These are phyloP conservation scores for Cavenderia fasciculata DNA, from an alignment of 78 protist species.

Conservation along the genomic window DNA sequence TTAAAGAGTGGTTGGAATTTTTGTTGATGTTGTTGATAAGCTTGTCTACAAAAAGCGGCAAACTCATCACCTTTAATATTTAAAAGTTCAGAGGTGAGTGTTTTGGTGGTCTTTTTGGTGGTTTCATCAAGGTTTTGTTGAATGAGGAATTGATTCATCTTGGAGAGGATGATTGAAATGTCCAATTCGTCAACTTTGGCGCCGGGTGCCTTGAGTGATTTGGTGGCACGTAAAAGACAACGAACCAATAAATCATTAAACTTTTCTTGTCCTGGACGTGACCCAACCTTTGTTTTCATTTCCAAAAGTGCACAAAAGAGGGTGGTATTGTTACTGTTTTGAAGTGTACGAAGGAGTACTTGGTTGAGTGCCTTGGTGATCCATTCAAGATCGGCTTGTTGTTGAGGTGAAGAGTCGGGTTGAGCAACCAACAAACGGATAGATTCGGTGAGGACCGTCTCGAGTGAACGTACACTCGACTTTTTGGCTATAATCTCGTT, in stretches of 20 bases:
- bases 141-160: slow-evolving; percentile 1
- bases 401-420: neutral
- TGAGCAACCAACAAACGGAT: neutral
- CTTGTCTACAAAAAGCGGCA: slow-evolving; percentile 6
- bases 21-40: neutral
- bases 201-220: slow-evolving; percentile 25
- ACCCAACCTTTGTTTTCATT: slow-evolving; percentile 7
- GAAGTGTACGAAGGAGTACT: slow-evolving; percentile 35
- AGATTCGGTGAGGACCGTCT: slow-evolving; percentile 35
- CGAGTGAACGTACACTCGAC: slow-evolving; percentile 1
- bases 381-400: slow-evolving; percentile 34
- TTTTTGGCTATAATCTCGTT: slow-evolving; percentile 26
- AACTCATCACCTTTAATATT: neutral
- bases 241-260: slow-evolving; percentile 42
- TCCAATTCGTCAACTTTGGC: slow-evolving; percentile 15
- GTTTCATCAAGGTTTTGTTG: slow-evolving; percentile 22
- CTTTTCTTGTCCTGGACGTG: neutral
- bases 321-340: slow-evolving; percentile 24
- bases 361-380: slow-evolving; percentile 67
- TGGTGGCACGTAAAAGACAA: slow-evolving; percentile 55
- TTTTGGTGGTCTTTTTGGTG: slow-evolving; percentile 31
- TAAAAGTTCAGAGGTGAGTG: slow-evolving; percentile 35
- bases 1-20: slow-evolving; percentile 3
- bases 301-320: neutral
- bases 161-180: neutral